phyloP scores from a whole-genome alignment of 805 yeast genomes.

The Blastobotrys terrestris region DNA sequence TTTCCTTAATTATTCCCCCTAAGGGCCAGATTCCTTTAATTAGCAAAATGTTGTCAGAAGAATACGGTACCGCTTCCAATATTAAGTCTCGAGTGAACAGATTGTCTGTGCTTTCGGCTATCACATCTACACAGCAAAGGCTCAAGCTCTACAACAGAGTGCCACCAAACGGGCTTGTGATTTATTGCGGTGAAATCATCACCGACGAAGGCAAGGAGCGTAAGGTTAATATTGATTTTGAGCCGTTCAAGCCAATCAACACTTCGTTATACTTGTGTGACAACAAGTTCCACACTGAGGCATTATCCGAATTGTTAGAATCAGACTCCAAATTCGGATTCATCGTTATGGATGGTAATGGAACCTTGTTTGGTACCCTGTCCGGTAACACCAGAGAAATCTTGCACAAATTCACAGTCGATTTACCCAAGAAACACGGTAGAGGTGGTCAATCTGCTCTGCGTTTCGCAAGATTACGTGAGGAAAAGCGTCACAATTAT shows the following conservation, averaged over 20 bases:
- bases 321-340: conserved; percentile 96
- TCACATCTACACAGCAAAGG: conserved; percentile 96
- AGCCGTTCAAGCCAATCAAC: conserved; percentile 98
- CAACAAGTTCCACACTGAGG: conserved; percentile 97
- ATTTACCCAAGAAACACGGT: conserved; percentile 98
- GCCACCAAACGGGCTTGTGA: conserved; percentile 91
- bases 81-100: conserved; percentile 97
- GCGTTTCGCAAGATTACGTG: conserved; percentile 98
- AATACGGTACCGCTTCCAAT: conserved; percentile 97
- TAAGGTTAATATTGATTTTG: conserved; percentile 93
- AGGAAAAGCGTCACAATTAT: conserved; percentile 97
- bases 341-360: conserved; percentile 99
- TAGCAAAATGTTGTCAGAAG: conserved; percentile 92
- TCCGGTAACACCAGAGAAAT: conserved; percentile 97
- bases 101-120: conserved; percentile 90
- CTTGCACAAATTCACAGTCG: conserved; percentile 92
- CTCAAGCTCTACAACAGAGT: conserved; percentile 82
- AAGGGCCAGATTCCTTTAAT: conserved; percentile 84
- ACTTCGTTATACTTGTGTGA: conserved; percentile 96
- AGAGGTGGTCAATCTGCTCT: conserved; percentile 99
- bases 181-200: conserved; percentile 97
- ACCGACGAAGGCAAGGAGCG: conserved; percentile 97
- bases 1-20: conserved; percentile 93
- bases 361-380: conserved; percentile 89
- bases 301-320: conserved; percentile 86